Evolutionary conservation across 208 protist genomes (phyloP).

Genomic region (Leishmania aethiopica): DNA sequence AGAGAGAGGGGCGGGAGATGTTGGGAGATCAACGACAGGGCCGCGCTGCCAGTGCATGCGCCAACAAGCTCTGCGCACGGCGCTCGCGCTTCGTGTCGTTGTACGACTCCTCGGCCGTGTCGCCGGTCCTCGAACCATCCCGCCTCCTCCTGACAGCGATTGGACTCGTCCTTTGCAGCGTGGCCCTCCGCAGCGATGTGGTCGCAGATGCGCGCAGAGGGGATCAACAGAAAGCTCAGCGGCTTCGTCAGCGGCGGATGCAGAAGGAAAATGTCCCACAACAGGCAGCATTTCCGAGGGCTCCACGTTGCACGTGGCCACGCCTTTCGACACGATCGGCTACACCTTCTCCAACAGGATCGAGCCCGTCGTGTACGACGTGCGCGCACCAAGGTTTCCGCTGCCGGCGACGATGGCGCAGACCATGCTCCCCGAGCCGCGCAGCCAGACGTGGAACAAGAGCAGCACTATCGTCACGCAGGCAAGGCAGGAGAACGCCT

Average conservation of each 20-base stretch:
- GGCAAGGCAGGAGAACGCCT: constrained; percentile 57
- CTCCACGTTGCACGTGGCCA: constrained; percentile 52
- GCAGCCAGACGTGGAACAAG: constrained; percentile 72
- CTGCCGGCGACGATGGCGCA: constrained; percentile 68
- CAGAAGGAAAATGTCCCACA: constrained; percentile 44
- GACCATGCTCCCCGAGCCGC: constrained; percentile 69
- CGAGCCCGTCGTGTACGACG: constrained; percentile 47
- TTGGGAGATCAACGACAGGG: no score
- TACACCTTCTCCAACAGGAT: constrained; percentile 52
- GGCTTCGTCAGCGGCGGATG: constrained; percentile 39
- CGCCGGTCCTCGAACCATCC: no score
- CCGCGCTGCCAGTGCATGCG: no score
- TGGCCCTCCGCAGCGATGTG: constrained; percentile 49
- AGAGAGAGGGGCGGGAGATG: not conserved
- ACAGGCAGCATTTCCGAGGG: constrained; percentile 56
- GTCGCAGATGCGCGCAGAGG: constrained; percentile 58
- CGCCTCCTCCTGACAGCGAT: no score
- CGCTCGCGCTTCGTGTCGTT: no score
- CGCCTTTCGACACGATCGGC: constrained; percentile 29
- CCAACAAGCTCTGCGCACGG: no score
- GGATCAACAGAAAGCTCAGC: constrained; percentile 70
- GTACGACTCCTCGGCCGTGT: no score
- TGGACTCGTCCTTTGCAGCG: no score
- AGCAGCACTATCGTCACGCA: constrained; percentile 78
- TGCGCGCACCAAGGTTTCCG: constrained; percentile 60